These are phyloP conservation scores for Albifimbria verrucaria DNA, from an alignment of 2,329 filamentous ascomycete species.

Conservation along the genomic window DNA sequence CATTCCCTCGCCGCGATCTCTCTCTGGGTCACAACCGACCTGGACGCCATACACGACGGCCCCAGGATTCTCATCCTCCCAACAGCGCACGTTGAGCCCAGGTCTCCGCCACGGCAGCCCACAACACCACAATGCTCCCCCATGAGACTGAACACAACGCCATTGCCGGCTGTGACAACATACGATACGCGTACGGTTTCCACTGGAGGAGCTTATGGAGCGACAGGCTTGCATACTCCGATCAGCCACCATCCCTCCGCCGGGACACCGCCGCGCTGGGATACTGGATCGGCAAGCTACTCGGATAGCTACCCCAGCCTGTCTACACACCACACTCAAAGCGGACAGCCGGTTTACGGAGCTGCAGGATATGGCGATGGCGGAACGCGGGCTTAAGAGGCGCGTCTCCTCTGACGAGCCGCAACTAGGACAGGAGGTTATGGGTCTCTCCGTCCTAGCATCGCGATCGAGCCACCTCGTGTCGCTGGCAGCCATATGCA, in stretches of 20 bases:
- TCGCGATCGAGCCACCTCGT: too few relatives aligned
- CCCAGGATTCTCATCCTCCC: slow-evolving; percentile 27
- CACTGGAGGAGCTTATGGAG: slow-evolving; percentile 33
- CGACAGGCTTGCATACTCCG: slow-evolving; percentile 35
- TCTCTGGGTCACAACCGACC: slow-evolving; percentile 43
- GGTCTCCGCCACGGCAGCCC: slow-evolving; percentile 31
- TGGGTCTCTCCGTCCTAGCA: too few relatives aligned
- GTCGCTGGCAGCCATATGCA: too few relatives aligned
- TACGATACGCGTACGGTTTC: slow-evolving; percentile 34
- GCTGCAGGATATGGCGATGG: slow-evolving; percentile 39
- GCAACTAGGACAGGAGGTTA: too few relatives aligned
- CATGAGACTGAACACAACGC: slow-evolving; percentile 15
- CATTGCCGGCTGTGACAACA: slow-evolving; percentile 35
- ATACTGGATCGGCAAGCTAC: slow-evolving; percentile 34
- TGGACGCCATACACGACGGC: slow-evolving; percentile 45
- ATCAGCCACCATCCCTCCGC: slow-evolving; percentile 34
- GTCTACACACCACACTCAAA: slow-evolving; percentile 29
- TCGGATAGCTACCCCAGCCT: slow-evolving; percentile 36
- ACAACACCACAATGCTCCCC: slow-evolving; percentile 26
- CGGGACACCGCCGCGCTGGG: slow-evolving; percentile 39
- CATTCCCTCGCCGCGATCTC: slow-evolving; percentile 50
- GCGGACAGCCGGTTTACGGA: slow-evolving; percentile 37
- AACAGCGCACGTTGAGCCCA: slow-evolving; percentile 40
- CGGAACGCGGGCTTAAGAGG: slow-evolving; percentile 36
- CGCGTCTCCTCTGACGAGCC: background rate